phyloP scores from a whole-genome alignment of 306 rosid genomes.

The Lotus japonicus region DNA sequence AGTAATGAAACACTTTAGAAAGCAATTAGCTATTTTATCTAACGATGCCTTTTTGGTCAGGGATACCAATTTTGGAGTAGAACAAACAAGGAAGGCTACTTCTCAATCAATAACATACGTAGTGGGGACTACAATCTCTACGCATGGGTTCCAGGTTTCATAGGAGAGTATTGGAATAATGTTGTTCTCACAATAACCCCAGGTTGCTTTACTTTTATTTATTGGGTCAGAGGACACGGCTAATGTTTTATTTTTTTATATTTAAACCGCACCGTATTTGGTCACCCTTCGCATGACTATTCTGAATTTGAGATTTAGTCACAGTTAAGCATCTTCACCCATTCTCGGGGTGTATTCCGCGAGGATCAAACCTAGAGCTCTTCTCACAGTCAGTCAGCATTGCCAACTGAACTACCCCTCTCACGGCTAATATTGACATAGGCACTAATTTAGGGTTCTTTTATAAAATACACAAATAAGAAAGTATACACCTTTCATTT shows the following conservation, averaged over 20 bases:
- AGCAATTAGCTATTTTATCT: neutral
- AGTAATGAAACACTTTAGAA: neutral
- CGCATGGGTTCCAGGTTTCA: constrained; percentile 73
- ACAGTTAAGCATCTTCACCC: too few relatives aligned
- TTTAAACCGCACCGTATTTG: too few relatives aligned
- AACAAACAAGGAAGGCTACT: constrained; percentile 47
- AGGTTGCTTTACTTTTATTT: constrained; percentile 31
- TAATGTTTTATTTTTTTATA: too few relatives aligned
- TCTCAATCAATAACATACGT: constrained; percentile 41
- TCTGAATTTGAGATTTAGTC: too few relatives aligned
- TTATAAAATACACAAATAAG: too few relatives aligned
- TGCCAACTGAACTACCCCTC: too few relatives aligned
- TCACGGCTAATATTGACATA: too few relatives aligned
- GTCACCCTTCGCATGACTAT: too few relatives aligned
- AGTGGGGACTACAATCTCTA: constrained; percentile 56
- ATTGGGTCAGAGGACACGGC: neutral
- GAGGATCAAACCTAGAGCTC: too few relatives aligned
- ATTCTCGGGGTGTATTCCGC: too few relatives aligned
- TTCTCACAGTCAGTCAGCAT: too few relatives aligned
- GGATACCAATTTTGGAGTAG: constrained; percentile 87
- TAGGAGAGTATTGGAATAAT: constrained; percentile 56
- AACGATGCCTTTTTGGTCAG: constrained; percentile 22
- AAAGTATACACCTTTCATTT: too few relatives aligned
- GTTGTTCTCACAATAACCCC: constrained; percentile 36
- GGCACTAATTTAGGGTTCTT: neutral